Evolutionary conservation across 139 green algal species (phyloP).

Genomic region (Parachlorella kessleri): DNA sequence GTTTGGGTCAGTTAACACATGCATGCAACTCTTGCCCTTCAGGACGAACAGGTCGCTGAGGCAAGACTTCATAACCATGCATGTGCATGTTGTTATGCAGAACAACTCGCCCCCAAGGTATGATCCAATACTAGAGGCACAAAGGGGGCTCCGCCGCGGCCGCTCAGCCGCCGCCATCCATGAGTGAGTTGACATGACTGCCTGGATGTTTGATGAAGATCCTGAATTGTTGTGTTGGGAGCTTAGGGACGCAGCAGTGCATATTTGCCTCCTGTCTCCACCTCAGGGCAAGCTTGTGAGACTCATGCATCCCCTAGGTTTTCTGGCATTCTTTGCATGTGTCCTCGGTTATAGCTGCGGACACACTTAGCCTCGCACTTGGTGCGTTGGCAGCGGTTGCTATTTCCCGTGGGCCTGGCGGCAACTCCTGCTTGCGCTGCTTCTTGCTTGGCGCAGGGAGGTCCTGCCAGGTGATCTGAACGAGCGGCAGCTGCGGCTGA

Average conservation of each 20-base stretch:
- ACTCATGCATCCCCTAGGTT: not conserved
- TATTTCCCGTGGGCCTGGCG: not conserved
- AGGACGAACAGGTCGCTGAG: too few species aligned
- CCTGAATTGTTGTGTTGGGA: not conserved
- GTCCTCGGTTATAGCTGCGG: not conserved
- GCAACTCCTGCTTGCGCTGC: not conserved
- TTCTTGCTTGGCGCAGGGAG: not conserved
- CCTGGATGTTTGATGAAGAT: too few species aligned
- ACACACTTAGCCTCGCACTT: too few species aligned
- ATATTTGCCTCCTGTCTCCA: not conserved
- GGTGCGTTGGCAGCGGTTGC: too few species aligned
- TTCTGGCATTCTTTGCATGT: not conserved
- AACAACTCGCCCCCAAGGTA: not conserved
- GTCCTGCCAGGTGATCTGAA: not conserved
- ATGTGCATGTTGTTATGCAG: too few species aligned
- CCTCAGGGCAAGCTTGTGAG: not conserved
- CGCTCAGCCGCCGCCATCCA: slow-evolving; percentile 9
- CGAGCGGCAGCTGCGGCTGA: slow-evolving; percentile 13
- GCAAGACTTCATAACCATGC: too few species aligned
- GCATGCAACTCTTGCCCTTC: not conserved
- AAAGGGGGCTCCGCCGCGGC: slow-evolving; percentile 6
- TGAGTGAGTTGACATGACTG: slow-evolving; percentile 10
- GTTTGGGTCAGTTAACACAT: not conserved
- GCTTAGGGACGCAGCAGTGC: not conserved
- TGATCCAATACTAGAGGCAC: not conserved